Evolutionary conservation across 2,329 filamentous ascomycete genomes (phyloP), one percentile per base, ranked within the genome.

Genomic region (Lasiodiplodia gonubiensis): DNA sequence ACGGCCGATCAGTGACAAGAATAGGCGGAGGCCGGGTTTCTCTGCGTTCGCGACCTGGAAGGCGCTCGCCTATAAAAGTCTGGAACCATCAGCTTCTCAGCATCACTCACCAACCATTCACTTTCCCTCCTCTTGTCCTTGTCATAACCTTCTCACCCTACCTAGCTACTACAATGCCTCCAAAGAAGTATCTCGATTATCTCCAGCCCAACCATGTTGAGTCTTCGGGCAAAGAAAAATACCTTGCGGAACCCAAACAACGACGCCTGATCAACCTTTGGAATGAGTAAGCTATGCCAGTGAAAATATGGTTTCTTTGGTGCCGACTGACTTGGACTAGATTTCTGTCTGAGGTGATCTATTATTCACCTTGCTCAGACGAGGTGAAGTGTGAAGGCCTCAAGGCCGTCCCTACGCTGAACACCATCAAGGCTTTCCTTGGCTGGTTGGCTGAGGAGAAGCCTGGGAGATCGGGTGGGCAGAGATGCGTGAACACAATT

Each of bases 351-450:
- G 27, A 53, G 33, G 51, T 53, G 23, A 25, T 53, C 51, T 25
- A 25, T 12, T 7, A 30, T 5, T 53, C 51, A 5, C 51, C 51
- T 33, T 33, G 23, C 25, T 14, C 23, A 33, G 21, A 10, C 14
- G 51, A 53, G 27, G 25, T 53, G 10, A 25, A 25, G 51, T 53
- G 51, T 5, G n/a, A 53, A n/a, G 51, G 33, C 51, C 51, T 53
- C 51, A 14, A 33, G 14, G 51, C 25, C 51, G 51, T 53, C 25
- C 51, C 51, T 53, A 1, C 30, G 8, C 18, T 33, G 51, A 53
- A 30, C 14, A 53, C 51, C 16, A 53, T 53, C 51, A 53, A 53
- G 51, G 51, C 51, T 53, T 53, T 53, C 51, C 33, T 53, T n/a
- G 51, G 51, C 8, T 53, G 51, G 51, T 25, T 53, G 25, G 51